These are phyloP conservation scores for Colletotrichum sp. DNA, from an alignment of 2,329 filamentous ascomycete genomes.

Conservation along the genomic window DNA sequence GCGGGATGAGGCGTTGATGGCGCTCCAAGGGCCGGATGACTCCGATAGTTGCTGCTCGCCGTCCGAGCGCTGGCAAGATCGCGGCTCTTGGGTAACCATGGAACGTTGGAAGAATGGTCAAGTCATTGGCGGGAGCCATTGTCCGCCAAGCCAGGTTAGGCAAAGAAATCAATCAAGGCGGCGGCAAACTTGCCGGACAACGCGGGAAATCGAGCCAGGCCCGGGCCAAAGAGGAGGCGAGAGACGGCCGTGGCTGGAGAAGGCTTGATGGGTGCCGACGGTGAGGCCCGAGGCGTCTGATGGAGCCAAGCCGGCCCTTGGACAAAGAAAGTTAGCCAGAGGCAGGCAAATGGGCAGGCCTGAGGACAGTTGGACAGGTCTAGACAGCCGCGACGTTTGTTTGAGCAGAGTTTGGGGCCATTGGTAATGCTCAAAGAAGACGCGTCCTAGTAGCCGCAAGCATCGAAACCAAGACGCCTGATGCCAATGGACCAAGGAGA, in stretches of 20 bases:
- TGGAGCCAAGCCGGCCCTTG: background rate
- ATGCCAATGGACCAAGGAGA: background rate
- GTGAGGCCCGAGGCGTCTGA: background rate
- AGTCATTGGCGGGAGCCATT: background rate
- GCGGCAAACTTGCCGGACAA: background rate
- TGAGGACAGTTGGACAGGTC: background rate
- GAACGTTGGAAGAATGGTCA: background rate
- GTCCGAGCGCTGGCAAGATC: background rate
- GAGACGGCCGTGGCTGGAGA: background rate
- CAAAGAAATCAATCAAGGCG: background rate
- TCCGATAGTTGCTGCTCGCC: background rate
- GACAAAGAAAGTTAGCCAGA: background rate
- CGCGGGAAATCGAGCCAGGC: background rate
- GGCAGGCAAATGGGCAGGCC: background rate
- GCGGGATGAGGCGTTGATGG: background rate
- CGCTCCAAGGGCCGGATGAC: background rate
- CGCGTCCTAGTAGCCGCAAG: background rate
- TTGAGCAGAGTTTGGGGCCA: background rate
- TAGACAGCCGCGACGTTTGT: background rate
- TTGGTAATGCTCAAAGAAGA: background rate
- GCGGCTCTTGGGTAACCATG: background rate
- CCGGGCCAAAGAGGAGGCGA: background rate
- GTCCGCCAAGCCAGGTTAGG: background rate
- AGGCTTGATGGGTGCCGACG: background rate
- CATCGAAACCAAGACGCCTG: background rate